Percentiles rank a stretch among this genome's conserved stretches.
Conservation (phyloP, 495 filamentous ascomycete species). For the Cercophora sp. region DNA sequence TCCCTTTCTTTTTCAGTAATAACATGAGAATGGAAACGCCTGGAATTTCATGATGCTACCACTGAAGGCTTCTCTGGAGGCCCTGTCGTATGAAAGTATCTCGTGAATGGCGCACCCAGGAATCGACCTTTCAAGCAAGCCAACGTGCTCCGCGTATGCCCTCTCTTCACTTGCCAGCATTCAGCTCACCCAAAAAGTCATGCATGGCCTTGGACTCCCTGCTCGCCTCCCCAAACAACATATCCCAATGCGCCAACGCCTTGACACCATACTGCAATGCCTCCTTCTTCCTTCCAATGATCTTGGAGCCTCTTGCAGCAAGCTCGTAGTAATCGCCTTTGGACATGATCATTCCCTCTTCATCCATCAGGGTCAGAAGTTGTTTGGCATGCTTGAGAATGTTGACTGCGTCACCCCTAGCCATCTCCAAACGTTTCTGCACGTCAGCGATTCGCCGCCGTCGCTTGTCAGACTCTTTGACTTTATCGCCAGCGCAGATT, state of each 20-base stretch:
- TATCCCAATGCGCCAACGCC: conserved; percentile 8
- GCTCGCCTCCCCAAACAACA: conserved; percentile 3
- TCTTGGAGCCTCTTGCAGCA: conserved; percentile 4
- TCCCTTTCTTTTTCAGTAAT: no score
- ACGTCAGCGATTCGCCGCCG: background rate
- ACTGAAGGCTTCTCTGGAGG: no score
- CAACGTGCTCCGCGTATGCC: no score
- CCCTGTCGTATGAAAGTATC: no score
- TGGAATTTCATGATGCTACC: no score
- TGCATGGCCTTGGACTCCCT: conserved; percentile 3
- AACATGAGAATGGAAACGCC: no score
- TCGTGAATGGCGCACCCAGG: no score
- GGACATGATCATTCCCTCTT: conserved; percentile 9
- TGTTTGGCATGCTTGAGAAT: background rate
- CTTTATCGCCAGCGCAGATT: background rate
- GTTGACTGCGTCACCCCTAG: background rate
- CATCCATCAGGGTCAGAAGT: background rate
- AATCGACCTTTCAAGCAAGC: no score
- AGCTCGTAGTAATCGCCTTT: conserved; percentile 4
- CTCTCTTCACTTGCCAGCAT: no score
- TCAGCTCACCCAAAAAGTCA: background rate
- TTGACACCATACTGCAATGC: background rate
- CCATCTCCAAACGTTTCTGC: background rate
- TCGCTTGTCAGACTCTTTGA: background rate
- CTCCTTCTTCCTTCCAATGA: background rate